phyloP scores from a whole-genome alignment of 371 early-diverging fungal species.

The Dichotomocladium elegans region DNA sequence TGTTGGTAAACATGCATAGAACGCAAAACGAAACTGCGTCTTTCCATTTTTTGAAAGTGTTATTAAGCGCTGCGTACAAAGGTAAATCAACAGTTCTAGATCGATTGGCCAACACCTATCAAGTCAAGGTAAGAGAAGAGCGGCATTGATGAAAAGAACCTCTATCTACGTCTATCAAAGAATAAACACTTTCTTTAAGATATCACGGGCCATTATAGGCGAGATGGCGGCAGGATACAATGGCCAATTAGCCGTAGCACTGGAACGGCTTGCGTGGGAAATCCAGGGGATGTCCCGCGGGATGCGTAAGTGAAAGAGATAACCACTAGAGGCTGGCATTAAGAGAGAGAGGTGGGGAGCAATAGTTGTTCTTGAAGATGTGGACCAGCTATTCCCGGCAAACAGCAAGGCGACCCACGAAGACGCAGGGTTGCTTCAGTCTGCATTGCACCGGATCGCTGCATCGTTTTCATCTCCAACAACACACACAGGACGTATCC shows the following conservation, averaged over 20 bases:
- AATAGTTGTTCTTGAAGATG: slow-evolving; percentile 50
- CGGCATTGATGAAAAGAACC: not conserved
- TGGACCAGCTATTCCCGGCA: slow-evolving; percentile 51
- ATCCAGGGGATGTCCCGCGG: slow-evolving; percentile 5
- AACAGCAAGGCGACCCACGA: slow-evolving; percentile 30
- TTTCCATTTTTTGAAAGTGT: not conserved
- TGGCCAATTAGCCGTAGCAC: slow-evolving; percentile 37
- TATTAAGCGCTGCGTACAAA: not conserved
- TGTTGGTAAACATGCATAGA: slow-evolving; percentile 26
- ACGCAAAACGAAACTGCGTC: no score
- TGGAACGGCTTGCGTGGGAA: slow-evolving; percentile 25
- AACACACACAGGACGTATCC: not conserved
- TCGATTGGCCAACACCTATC: slow-evolving; percentile 18
- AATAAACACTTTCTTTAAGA: slow-evolving; percentile 8
- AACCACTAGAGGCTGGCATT: no score
- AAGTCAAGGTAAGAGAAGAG: slow-evolving; percentile 3
- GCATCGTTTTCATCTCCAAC: slow-evolving; percentile 2
- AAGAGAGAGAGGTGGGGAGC: not conserved
- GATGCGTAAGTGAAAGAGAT: slow-evolving; percentile 8
- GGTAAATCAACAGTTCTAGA: slow-evolving; percentile 35
- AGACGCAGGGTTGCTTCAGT: slow-evolving; percentile 23
- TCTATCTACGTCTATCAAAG: no score
- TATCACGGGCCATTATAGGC: slow-evolving; percentile 21
- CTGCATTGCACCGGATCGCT: slow-evolving; percentile 4
- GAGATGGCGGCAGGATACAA: slow-evolving; percentile 31